Evolutionary conservation across 2,329 filamentous ascomycete species (phyloP).

Genomic region (Furcasterigmium furcatum): DNA sequence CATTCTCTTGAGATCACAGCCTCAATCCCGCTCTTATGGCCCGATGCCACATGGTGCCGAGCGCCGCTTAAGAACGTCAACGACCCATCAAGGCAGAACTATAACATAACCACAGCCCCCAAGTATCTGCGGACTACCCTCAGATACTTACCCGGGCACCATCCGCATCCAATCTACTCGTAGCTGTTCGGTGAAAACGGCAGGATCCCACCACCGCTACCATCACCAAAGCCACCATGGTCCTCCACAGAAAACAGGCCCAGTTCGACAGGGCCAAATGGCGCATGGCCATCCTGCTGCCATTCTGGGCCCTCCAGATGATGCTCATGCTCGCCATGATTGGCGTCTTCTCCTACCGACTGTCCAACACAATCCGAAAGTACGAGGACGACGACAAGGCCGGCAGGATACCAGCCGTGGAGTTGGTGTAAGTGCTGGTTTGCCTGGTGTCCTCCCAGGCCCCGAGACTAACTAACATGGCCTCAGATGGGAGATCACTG

Average conservation of each 20-base stretch:
- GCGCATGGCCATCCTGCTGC: slow-evolving; percentile 43
- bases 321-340: slow-evolving; percentile 41
- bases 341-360: slow-evolving; percentile 50
- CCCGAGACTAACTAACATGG: slow-evolving; percentile 2
- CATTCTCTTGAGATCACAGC: background rate
- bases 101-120: too few species aligned
- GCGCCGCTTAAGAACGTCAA: too few species aligned
- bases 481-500: slow-evolving; percentile 50
- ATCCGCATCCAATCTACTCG: too few species aligned
- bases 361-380: slow-evolving; percentile 41
- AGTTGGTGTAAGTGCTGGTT: slow-evolving; percentile 43
- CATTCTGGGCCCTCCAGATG: slow-evolving; percentile 48
- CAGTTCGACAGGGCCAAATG: slow-evolving; percentile 51
- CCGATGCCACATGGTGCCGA: background rate
- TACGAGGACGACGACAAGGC: slow-evolving; percentile 36
- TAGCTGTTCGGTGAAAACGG: too few species aligned
- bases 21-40: background rate
- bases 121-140: too few species aligned
- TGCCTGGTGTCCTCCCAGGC: background rate
- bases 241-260: slow-evolving; percentile 45
- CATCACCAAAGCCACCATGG: slow-evolving; percentile 21
- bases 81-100: too few species aligned
- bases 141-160: too few species aligned
- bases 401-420: slow-evolving; percentile 37
- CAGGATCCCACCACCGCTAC: too few species aligned